phyloP scores from a whole-genome alignment of 2,329 filamentous ascomycete species.

The Alternaria consortialis region DNA sequence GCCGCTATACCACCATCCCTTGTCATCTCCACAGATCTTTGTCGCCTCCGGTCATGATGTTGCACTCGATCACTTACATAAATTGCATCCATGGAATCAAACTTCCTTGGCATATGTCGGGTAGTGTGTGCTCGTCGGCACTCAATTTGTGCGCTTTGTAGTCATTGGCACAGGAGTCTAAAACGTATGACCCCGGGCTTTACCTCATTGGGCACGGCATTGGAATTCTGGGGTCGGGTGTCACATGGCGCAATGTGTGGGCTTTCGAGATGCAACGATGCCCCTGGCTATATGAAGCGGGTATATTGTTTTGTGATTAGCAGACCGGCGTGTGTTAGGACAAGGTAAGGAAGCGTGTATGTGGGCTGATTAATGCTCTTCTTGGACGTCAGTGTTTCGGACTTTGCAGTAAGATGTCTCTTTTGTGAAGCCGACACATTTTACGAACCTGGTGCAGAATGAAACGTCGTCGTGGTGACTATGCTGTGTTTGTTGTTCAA shows the following conservation, averaged over 20 bases:
- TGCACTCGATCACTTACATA: constrained; percentile 20
- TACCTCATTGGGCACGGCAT: constrained; percentile 28
- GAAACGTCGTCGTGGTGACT: neutral
- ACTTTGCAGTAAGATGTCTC: too few relatives aligned
- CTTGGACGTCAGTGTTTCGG: too few relatives aligned
- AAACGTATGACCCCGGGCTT: constrained; percentile 23
- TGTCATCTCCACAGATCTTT: constrained; percentile 18
- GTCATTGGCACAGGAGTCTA: constrained; percentile 24
- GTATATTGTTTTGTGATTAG: too few relatives aligned
- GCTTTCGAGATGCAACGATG: too few relatives aligned
- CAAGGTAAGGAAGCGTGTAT: too few relatives aligned
- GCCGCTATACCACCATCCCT: constrained; percentile 20
- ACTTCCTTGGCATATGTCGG: constrained; percentile 27
- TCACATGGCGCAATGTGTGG: constrained; percentile 20
- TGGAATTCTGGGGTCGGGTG: constrained; percentile 19
- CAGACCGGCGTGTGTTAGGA: too few relatives aligned
- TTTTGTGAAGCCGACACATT: too few relatives aligned
- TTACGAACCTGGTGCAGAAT: too few relatives aligned
- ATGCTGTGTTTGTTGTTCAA: constrained; percentile 1
- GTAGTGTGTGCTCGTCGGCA: constrained; percentile 20
- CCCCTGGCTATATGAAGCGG: too few relatives aligned
- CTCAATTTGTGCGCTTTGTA: constrained; percentile 18
- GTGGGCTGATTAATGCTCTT: too few relatives aligned
- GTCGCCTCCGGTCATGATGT: constrained; percentile 8
- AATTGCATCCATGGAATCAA: constrained; percentile 26